These are phyloP conservation scores for Cladophialophora chaetospira DNA, from an alignment of 2,329 filamentous ascomycete genomes.

Conservation along the genomic window DNA sequence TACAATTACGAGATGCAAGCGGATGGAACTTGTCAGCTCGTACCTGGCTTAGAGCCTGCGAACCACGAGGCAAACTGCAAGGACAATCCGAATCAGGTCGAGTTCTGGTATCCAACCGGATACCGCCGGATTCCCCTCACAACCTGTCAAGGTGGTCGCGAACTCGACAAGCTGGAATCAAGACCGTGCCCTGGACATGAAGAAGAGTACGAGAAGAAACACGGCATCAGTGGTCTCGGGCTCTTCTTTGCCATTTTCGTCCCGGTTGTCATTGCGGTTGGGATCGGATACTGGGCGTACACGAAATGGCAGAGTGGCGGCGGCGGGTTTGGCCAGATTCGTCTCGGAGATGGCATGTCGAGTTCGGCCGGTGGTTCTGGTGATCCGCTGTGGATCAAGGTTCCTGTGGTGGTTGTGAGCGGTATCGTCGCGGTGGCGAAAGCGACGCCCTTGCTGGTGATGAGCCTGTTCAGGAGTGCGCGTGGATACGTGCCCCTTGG, in stretches of 20 bases:
- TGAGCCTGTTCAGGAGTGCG: conserved; percentile 71
- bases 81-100: conserved; percentile 66
- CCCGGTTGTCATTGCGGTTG: conserved; percentile 70
- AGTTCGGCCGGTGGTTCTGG: conserved; percentile 22
- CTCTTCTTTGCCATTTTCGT: conserved; percentile 85
- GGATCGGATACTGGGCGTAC: conserved; percentile 73
- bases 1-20: conserved; percentile 86
- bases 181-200: conserved; percentile 76
- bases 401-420: conserved; percentile 76
- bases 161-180: conserved; percentile 68
- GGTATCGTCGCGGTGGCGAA: conserved; percentile 76
- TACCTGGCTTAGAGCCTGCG: conserved; percentile 68
- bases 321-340: conserved; percentile 87
- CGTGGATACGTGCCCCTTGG: conserved; percentile 55
- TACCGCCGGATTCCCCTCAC: conserved; percentile 89
- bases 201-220: conserved; percentile 75
- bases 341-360: conserved; percentile 68
- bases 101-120: conserved; percentile 83
- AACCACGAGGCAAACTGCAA: conserved; percentile 62
- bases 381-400: conserved; percentile 76
- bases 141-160: conserved; percentile 75
- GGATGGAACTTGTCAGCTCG: conserved; percentile 75
- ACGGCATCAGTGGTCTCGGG: conserved; percentile 67
- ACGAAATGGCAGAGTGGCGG: conserved; percentile 63
- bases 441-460: conserved; percentile 70